phyloP scores from a whole-genome alignment of 1,284 basidiomycete genomes.

The Naganishia albida region DNA sequence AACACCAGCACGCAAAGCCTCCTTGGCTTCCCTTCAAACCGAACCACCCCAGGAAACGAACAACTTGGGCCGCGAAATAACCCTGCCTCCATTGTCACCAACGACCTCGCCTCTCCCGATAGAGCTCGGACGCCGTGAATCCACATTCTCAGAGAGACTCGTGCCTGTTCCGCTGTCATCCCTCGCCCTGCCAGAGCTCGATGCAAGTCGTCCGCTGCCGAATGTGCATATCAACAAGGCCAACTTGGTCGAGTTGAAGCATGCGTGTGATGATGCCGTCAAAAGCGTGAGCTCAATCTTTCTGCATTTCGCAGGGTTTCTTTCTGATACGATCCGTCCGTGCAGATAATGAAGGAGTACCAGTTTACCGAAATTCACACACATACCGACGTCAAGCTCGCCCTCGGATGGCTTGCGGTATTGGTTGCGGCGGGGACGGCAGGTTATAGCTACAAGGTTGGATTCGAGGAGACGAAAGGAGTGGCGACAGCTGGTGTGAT shows the following conservation, averaged over 20 bases:
- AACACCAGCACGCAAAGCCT: neutral
- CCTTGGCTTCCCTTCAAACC: conserved; percentile 5
- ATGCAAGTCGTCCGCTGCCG: conserved; percentile 40
- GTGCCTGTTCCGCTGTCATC: conserved; percentile 2
- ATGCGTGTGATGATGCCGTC: conserved; percentile 83
- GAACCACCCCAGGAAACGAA: neutral
- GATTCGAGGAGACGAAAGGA: conserved; percentile 42
- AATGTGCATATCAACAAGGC: conserved; percentile 78
- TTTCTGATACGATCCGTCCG: neutral
- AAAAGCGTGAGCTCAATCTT: conserved; percentile 67
- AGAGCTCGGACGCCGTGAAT: neutral
- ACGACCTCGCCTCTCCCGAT: conserved; percentile 2
- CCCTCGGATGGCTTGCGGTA: conserved; percentile 44
- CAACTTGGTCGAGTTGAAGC: conserved; percentile 78
- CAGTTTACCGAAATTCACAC: conserved; percentile 41
- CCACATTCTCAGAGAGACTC: conserved; percentile 1
- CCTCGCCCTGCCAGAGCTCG: neutral
- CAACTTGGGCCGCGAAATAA: neutral
- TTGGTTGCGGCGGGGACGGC: conserved; percentile 40
- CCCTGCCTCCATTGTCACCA: conserved; percentile 1
- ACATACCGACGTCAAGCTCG: conserved; percentile 46
- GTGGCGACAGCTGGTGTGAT: conserved; percentile 40
- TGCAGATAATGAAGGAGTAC: conserved; percentile 39
- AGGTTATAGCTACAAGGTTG: conserved; percentile 42
- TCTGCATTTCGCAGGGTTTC: neutral